Evolutionary conservation across 2,329 filamentous ascomycete species (phyloP), one percentile per base, ranked within the genome.

Genomic region (Monosporascus sp.): DNA sequence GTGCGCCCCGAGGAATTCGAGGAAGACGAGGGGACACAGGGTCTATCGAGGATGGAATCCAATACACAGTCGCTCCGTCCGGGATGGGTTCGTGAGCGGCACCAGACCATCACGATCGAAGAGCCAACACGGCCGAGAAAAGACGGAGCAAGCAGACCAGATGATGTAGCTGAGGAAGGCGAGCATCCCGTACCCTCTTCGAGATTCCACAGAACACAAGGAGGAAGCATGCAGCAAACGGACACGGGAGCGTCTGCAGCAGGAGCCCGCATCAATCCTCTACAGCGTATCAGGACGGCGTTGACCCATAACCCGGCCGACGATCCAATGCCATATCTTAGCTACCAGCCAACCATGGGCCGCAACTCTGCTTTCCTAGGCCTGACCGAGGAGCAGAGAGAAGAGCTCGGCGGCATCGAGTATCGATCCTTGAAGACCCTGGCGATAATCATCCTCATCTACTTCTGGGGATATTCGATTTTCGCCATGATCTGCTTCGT

Each of bases 321-420:
- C 2, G 78, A 84, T 35, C 66, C 68, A 1, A 88, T 90, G 74
- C 94, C 94, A 0, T 99, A 99, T 69, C 80, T 99, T 50, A 97
- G 91, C 69, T 97, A 91, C 82, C 87, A 92, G 55, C 91, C 94
- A 2, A 99, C 94, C 0, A 82, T 97, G 51, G 93, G 88, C 24
- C 85, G 94, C 58, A 99, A 99, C 69, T 97, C 93, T 11, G 87
- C 89, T 38, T 99, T 97, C 65, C 80, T 94, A 14, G 90, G 92
- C 60, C 72, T 99, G 59, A 89, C 88, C 0, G 88, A 96, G 60
- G 91, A 94, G 58, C 91, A 99, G 71, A 84, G 94, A 60, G 92
- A 99, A 67, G 94, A 99, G 70, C 75, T 99, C 2, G 94, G 94
- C 11, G 94, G 94, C 20, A 96, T 99, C 58, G 94, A 99, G 69